Evolutionary conservation across 495 filamentous ascomycete species (phyloP).

Genomic region (Lophiotrema nucula): DNA sequence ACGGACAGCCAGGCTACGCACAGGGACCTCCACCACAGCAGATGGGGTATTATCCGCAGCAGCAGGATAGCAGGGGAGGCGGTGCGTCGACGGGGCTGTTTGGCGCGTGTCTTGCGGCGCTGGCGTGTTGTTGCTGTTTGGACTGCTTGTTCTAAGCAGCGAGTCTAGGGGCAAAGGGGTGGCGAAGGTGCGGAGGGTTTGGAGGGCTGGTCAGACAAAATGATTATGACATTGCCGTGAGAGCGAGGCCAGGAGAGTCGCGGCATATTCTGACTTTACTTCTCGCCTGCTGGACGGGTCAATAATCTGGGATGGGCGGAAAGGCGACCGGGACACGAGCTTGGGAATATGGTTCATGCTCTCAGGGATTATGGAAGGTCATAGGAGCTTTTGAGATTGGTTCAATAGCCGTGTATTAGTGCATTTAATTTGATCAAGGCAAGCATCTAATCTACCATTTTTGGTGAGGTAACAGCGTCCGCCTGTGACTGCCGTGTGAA

Average conservation of each 20-base stretch:
- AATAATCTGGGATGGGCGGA: not conserved
- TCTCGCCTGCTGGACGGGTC: conserved; percentile 12
- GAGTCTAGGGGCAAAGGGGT: not conserved
- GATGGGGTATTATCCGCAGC: conserved; percentile 39
- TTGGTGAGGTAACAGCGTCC: too few species aligned
- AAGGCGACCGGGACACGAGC: not conserved
- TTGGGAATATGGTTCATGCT: not conserved
- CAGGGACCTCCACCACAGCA: conserved; percentile 37
- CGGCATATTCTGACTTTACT: not conserved
- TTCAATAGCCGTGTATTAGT: too few species aligned
- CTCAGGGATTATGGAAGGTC: too few species aligned
- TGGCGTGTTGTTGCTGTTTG: conserved; percentile 57
- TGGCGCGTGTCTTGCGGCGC: conserved; percentile 49
- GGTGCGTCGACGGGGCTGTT: conserved; percentile 44
- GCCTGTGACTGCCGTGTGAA: too few species aligned
- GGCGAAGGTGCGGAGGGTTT: not conserved
- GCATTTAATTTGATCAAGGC: too few species aligned
- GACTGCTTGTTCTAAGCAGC: conserved; percentile 56
- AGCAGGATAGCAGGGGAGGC: conserved; percentile 35
- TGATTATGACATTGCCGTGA: not conserved
- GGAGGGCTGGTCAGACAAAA: conserved; percentile 1
- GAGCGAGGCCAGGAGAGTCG: not conserved
- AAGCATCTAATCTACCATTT: too few species aligned
- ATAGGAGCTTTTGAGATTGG: too few species aligned
- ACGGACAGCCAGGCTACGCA: conserved; percentile 36